These are phyloP conservation scores for Amaranthus tricolor DNA, from an alignment of 179 eudicot genomes.

Conservation along the genomic window DNA sequence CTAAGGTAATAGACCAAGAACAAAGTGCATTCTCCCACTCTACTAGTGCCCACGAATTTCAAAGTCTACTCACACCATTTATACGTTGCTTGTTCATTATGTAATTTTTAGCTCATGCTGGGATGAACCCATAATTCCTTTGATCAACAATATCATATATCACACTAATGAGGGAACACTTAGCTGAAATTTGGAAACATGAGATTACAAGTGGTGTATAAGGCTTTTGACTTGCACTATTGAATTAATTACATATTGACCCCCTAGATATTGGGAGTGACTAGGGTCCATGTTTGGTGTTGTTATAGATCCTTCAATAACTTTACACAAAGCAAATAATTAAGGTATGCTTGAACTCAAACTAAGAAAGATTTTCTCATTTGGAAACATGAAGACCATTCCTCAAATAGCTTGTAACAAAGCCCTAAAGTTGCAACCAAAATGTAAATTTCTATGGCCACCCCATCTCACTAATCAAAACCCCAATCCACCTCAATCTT, in stretches of 20 bases:
- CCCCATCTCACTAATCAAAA: conserved; percentile 1
- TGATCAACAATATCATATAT: not conserved
- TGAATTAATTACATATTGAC: not conserved
- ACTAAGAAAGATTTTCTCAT: not conserved
- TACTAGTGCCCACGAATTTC: not conserved
- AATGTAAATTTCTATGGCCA: not conserved
- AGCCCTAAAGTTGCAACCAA: not conserved
- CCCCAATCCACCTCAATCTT: not conserved
- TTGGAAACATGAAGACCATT: not conserved
- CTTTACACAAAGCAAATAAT: not conserved
- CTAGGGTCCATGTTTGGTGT: not conserved
- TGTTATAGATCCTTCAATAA: not conserved
- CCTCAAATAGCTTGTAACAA: not conserved
- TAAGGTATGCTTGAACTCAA: not conserved
- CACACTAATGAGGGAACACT: not conserved
- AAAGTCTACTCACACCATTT: too few relatives aligned
- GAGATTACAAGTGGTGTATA: not conserved
- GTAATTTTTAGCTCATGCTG: not conserved
- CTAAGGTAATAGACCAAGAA: not conserved
- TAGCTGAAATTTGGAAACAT: too few relatives aligned
- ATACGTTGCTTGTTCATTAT: not conserved
- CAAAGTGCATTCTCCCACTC: not conserved
- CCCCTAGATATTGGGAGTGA: not conserved
- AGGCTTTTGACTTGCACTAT: not conserved
- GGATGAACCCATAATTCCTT: not conserved